Evolutionary conservation across 2,329 filamentous ascomycete genomes (phyloP).

Genomic region (Metarhizium humberi): DNA sequence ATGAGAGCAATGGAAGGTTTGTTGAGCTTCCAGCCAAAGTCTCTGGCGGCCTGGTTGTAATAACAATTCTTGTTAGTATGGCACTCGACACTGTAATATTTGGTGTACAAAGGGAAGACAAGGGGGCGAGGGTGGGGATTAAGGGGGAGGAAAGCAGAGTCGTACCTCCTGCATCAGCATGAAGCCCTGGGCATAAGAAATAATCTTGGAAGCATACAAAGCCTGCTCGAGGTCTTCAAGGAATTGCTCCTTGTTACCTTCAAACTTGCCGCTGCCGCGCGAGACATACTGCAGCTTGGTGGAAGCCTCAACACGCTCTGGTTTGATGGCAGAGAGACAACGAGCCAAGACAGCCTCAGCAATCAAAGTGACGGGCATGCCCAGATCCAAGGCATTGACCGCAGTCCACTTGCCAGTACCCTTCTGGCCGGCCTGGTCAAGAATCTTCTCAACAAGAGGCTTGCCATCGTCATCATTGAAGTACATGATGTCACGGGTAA

Average conservation of each 20-base stretch:
- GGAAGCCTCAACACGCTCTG: conserved; percentile 77
- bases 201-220: conserved; percentile 98
- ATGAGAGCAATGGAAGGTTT: conserved; percentile 99
- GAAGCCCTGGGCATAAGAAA: conserved; percentile 99
- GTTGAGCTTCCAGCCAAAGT: conserved; percentile 98
- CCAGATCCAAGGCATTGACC: conserved; percentile 96
- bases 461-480: conserved; percentile 92
- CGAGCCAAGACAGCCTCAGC: conserved; percentile 94
- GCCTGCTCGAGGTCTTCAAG: conserved; percentile 97
- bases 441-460: conserved; percentile 94
- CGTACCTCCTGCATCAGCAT: conserved; percentile 98
- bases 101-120: not conserved
- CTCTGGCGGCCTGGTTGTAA: conserved; percentile 66
- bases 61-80: not conserved
- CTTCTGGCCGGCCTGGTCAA: conserved; percentile 98
- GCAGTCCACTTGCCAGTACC: conserved; percentile 99
- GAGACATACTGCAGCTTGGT: conserved; percentile 65
- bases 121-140: too few species aligned
- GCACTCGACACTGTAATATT: not conserved
- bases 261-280: conserved; percentile 62
- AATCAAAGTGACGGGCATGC: conserved; percentile 97
- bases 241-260: conserved; percentile 87
- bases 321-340: conserved; percentile 90
- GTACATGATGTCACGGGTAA: conserved; percentile 97
- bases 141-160: not conserved